Conservation (phyloP, 768 basidiomycete genomes). For the Phylloporus sp. region DNA sequence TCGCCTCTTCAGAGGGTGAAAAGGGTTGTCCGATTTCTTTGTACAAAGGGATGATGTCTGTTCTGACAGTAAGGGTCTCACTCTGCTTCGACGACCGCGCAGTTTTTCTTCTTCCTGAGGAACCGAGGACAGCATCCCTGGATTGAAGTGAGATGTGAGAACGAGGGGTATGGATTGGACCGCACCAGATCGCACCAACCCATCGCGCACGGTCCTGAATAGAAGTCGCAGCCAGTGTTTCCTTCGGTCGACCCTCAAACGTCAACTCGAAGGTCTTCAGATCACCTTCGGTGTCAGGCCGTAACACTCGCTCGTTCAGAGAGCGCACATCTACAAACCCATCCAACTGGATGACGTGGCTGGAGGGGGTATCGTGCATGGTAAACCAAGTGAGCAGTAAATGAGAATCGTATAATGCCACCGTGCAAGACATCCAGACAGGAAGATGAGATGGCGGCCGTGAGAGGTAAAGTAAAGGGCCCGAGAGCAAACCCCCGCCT, state of each 20-base stretch:
- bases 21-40: conserved; percentile 1
- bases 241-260: conserved; percentile 47
- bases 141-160: not conserved
- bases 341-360: conserved; percentile 44
- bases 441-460: conserved; percentile 29
- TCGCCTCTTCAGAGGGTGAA: conserved; percentile 15
- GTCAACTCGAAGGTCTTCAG: conserved; percentile 60
- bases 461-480: conserved; percentile 46
- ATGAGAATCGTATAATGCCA: conserved; percentile 33
- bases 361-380: conserved; percentile 35
- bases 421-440: conserved; percentile 48
- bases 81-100: not conserved
- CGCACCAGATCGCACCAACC: conserved; percentile 72
- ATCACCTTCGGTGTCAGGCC: conserved; percentile 40
- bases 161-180: not conserved
- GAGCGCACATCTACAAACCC: conserved; percentile 64
- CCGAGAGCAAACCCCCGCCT: conserved; percentile 7
- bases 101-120: conserved; percentile 22
- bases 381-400: conserved; percentile 48
- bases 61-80: conserved; percentile 14
- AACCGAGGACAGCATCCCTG: conserved; percentile 58
- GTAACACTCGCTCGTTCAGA: conserved; percentile 42
- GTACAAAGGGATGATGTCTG: conserved; percentile 6
- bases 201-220: conserved; percentile 63
- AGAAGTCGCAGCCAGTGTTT: conserved; percentile 59